Base-by-base conservation (phyloP, 2,329 filamentous ascomycete species). In the Fusarium sp. region DNA sequence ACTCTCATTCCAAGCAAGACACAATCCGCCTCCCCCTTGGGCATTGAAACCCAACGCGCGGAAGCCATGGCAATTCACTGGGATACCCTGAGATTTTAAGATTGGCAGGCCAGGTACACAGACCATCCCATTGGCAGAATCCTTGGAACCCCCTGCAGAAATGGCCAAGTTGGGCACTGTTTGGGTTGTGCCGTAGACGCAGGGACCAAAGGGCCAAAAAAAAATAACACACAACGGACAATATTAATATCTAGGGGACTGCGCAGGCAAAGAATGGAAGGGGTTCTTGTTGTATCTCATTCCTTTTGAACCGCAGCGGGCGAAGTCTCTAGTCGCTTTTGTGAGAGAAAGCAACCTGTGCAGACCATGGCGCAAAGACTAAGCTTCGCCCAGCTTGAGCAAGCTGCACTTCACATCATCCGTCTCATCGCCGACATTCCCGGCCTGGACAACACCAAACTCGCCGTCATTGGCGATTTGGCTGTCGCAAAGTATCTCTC, bases 331-430 rank as follows among this genome's bases (percentile, higher is more conserved):
- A 73, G 71, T 68, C 50, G 68, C 57, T 70, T 73, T 70, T 68
- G n/a, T 53, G 24, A 39, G 65, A 54, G 44, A 70, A 69, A 72
- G 65, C 65, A 53, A 51, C 2, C 48, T 51, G 42, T 65, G 59
- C 71, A 53, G 33, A 71, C 47, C 65, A 77, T 77, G 75, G 63
- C 70, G 47, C 72, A 72, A 57, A 51, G 64, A 68, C 70, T 76
- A 63, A 78, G 65, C 64, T 77, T 78, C 69, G 75, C 73, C 68
- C 76, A 79, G 71, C 45, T 92, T 89, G 36, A 97, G 86, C 5
- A 98, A 88, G 78, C 95, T 91, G 77, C 92, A 91, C 82, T 98
- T 93, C 18, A 98, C 94, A 81, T 95, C 93, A 62, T 95, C 92
- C 9, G 95, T 96, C 82, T 98, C 94, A 86, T 98, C 93, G 65